Base-by-base conservation (phyloP, 805 yeast species). In the Yarrowia sp. region DNA sequence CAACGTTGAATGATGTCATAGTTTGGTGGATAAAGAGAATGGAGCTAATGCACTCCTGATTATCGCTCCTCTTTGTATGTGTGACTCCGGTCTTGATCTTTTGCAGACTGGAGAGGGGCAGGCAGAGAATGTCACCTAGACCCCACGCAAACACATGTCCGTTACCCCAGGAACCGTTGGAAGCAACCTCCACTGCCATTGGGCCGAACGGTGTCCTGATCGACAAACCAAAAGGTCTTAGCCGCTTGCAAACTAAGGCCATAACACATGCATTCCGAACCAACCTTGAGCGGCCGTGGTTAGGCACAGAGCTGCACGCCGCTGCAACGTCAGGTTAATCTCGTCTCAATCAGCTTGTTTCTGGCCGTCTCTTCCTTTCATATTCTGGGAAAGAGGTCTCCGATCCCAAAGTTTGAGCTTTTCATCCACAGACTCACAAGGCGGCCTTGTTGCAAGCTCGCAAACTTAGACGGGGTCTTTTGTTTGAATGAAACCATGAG, bases 391-490 rank as follows among this genome's bases (percentile, higher is more conserved):
- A 12, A n/a, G 40, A 26, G 9, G 53, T 15, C 16, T 48, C 19
- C 19, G 53, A 32, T 49, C 55, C 19, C 16, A 26, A 49, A 49
- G 14, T 32, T 49, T 49, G 55, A 49, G 55, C 55, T 49, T 12
- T 14, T 5, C 9, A 32, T 12, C 8, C 3, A n/a, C 7, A 22
- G n/a, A 2, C 35, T 22, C 35, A 12, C 4, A 11, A 26, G n/a
- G 8, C 12, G 32, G 32, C 15, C 50, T 45, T 46, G 50, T 46
- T 32, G 22, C 50, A 22, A 10, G 50, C 50, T 46, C 50, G 50
- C 50, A 22, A 46, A 19, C 50, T 22, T 46, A 26, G 32, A 26
- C 32, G 32, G 32, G 32, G 32, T 26, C 32, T 26, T 5, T 46
- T 19, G 50, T 46, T 8, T 15, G 5, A 11, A 19, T 45, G 32